Conservation (phyloP, 108 stramenopile species). For the Discostella pseudostelligera region DNA sequence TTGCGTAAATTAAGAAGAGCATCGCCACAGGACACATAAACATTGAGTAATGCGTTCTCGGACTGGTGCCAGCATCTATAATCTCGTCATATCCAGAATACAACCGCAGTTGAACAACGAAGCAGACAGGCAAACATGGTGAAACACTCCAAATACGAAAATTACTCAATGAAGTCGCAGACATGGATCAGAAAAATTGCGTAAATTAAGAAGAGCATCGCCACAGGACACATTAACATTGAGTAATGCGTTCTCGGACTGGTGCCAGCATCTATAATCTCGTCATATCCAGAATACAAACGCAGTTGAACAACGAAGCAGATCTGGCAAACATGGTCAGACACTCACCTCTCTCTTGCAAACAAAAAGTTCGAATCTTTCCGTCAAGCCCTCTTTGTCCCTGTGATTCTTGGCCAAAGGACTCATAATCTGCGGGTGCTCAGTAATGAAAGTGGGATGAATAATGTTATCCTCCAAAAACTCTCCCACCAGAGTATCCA, state of each 20-base stretch:
- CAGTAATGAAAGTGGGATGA: slow-evolving; percentile 89
- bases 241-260: slow-evolving; percentile 34
- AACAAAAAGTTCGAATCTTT: slow-evolving; percentile 99
- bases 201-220: slow-evolving; percentile 47
- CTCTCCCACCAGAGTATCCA: slow-evolving; percentile 97
- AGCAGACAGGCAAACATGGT: too few species aligned
- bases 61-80: slow-evolving; percentile 49
- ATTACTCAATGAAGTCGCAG: neutral
- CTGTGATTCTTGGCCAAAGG: slow-evolving; percentile 99
- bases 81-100: slow-evolving; percentile 37
- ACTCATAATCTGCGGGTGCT: slow-evolving; percentile 99
- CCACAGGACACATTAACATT: slow-evolving; percentile 35
- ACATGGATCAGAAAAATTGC: slow-evolving; percentile 19
- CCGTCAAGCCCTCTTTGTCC: slow-evolving; percentile 90
- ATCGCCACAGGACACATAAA: slow-evolving; percentile 40
- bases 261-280: slow-evolving; percentile 46
- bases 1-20: slow-evolving; percentile 43
- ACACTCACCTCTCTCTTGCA: slow-evolving; percentile 91
- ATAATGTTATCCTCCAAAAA: slow-evolving; percentile 92
- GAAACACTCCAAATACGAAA: neutral
- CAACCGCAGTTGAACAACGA: neutral
- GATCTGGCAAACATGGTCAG: neutral
- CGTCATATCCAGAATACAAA: slow-evolving; percentile 29
- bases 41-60: slow-evolving; percentile 24
- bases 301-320: neutral